Percentiles rank a stretch among this genome's conserved stretches.
Conservation (phyloP, 768 basidiomycete species). For the Crassisporium funariophilum region DNA sequence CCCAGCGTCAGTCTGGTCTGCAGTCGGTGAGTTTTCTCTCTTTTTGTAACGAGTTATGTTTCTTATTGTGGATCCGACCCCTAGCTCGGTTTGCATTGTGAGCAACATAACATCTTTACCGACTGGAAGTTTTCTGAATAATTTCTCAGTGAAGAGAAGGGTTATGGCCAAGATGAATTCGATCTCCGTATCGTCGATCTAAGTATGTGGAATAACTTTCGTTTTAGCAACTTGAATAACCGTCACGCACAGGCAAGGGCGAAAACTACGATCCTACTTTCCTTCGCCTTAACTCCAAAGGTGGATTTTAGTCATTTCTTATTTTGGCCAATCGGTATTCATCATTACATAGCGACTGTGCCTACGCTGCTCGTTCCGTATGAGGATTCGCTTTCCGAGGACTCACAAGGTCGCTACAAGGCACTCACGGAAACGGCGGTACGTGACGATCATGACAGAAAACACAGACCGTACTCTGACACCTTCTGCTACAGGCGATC, state of each 20-base stretch:
- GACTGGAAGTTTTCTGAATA: not conserved
- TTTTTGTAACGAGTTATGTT: not conserved
- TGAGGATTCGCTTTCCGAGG: conserved; percentile 66
- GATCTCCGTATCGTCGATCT: conserved; percentile 70
- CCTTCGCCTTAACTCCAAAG: conserved; percentile 77
- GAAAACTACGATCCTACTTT: conserved; percentile 79
- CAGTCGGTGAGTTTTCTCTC: conserved; percentile 49
- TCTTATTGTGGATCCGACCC: conserved; percentile 4
- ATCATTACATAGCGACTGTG: conserved; percentile 56
- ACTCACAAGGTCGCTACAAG: conserved; percentile 79
- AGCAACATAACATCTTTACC: conserved; percentile 20
- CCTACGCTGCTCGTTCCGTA: conserved; percentile 88
- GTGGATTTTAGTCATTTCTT: conserved; percentile 34
- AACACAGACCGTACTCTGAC: conserved; percentile 1
- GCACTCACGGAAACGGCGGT: conserved; percentile 78
- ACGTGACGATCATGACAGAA: conserved; percentile 1
- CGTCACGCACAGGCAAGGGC: conserved; percentile 56
- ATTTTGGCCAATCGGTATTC: conserved; percentile 1
- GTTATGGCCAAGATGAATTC: conserved; percentile 78
- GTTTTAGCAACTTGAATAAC: not conserved
- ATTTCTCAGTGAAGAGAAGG: conserved; percentile 66
- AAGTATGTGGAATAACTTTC: conserved; percentile 34
- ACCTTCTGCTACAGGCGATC: conserved; percentile 51
- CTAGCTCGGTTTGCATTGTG: conserved; percentile 62
- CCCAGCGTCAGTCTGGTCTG: conserved; percentile 62